These are phyloP conservation scores for Aspergillus hancockii DNA, from an alignment of 495 filamentous ascomycete species.

Conservation along the genomic window DNA sequence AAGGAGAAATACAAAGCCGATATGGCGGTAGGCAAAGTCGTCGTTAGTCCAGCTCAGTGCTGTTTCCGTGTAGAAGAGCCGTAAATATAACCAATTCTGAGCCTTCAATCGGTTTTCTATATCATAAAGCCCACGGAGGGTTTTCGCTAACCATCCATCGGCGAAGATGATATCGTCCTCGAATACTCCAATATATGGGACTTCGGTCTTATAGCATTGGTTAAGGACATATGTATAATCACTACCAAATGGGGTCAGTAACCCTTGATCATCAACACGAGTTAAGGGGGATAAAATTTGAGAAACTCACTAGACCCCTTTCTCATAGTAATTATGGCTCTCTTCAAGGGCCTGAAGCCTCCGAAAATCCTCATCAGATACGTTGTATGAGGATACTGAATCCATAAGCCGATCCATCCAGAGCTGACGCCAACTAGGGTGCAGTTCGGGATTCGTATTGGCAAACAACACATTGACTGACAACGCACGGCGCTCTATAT, in stretches of 20 bases:
- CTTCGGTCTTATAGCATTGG: not conserved
- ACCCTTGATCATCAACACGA: no score
- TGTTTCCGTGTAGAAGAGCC: not conserved
- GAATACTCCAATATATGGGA: not conserved
- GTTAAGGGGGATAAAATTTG: no score
- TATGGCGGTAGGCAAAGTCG: not conserved
- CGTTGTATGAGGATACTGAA: not conserved
- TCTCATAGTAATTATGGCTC: not conserved
- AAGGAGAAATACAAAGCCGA: not conserved
- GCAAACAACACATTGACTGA: constrained; percentile 1
- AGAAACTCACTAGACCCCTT: no score
- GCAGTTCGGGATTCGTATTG: not conserved
- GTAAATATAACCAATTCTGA: not conserved
- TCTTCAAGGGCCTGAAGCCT: not conserved
- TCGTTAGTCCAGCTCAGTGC: not conserved
- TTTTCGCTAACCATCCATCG: not conserved
- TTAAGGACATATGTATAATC: not conserved
- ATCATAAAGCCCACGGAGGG: not conserved
- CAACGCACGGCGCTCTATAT: not conserved
- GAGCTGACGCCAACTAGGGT: not conserved
- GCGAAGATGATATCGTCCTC: not conserved
- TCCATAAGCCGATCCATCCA: not conserved
- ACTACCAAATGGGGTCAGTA: no score
- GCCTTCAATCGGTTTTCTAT: not conserved
- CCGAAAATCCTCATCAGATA: not conserved